Conservation (phyloP, 2,329 filamentous ascomycete genomes). For the Xylaria sp. region DNA sequence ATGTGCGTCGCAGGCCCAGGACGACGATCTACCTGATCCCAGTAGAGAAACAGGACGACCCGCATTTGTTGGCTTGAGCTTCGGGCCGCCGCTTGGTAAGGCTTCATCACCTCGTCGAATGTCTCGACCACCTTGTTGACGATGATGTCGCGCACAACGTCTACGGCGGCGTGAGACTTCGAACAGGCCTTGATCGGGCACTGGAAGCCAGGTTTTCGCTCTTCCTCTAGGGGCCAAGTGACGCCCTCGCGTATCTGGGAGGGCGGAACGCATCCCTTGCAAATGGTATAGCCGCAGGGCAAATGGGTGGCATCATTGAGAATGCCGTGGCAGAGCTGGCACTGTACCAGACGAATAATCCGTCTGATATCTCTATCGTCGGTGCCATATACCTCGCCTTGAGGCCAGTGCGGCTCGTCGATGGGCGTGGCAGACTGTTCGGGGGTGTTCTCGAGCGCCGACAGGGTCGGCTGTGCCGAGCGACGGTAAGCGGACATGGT, state of each 20-base stretch:
- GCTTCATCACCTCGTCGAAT: constrained; percentile 49
- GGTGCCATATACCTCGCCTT: too few relatives aligned
- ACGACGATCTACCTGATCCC: too few relatives aligned
- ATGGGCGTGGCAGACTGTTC: too few relatives aligned
- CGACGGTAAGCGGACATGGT: too few relatives aligned
- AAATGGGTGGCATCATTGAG: constrained; percentile 66
- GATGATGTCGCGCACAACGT: constrained; percentile 73
- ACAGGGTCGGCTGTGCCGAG: too few relatives aligned
- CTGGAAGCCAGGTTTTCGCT: constrained; percentile 62
- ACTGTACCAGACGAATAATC: constrained; percentile 72
- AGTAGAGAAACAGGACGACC: constrained; percentile 28
- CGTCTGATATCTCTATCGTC: too few relatives aligned
- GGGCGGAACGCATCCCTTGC: constrained; percentile 66
- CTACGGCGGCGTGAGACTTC: constrained; percentile 67
- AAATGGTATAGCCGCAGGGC: constrained; percentile 76
- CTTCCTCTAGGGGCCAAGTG: constrained; percentile 67
- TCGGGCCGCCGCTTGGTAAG: constrained; percentile 5
- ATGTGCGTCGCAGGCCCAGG: too few relatives aligned
- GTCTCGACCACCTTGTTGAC: constrained; percentile 64
- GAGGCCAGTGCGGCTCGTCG: too few relatives aligned
- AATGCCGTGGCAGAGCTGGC: constrained; percentile 64
- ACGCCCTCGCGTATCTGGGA: constrained; percentile 62
- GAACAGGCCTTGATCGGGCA: constrained; percentile 66
- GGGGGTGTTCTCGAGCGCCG: too few relatives aligned
- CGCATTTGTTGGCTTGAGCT: background rate